These are phyloP conservation scores for Leptographium flavum DNA, from an alignment of 2,329 filamentous ascomycete genomes.

Conservation along the genomic window DNA sequence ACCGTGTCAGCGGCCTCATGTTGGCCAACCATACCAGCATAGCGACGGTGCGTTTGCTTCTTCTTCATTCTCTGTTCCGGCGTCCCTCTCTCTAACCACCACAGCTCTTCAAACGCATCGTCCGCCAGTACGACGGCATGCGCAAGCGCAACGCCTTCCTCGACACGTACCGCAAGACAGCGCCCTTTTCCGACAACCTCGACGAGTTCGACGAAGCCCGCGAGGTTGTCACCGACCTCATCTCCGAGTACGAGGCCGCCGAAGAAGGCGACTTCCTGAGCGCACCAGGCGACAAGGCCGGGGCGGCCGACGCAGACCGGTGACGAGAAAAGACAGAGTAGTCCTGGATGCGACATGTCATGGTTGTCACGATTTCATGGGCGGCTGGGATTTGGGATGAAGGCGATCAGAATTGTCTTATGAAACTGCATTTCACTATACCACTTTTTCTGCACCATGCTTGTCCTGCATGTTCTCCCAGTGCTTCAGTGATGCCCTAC, in stretches of 20 bases:
- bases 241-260: slow-evolving; percentile 90
- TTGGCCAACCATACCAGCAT: slow-evolving; percentile 96
- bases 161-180: slow-evolving; percentile 90
- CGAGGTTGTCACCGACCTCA: slow-evolving; percentile 80
- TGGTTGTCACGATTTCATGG: not conserved
- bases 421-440: not conserved
- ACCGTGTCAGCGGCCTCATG: slow-evolving; percentile 93
- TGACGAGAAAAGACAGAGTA: not conserved
- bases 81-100: not conserved
- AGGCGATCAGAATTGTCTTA: not conserved
- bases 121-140: slow-evolving; percentile 84
- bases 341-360: not conserved
- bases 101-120: slow-evolving; percentile 80
- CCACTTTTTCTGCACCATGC: no score
- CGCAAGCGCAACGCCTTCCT: slow-evolving; percentile 94
- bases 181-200: slow-evolving; percentile 80
- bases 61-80: not conserved
- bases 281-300: slow-evolving; percentile 39
- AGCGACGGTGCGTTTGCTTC: slow-evolving; percentile 46
- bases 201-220: slow-evolving; percentile 91
- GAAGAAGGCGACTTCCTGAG: slow-evolving; percentile 84
- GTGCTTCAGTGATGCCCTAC: no score
- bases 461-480: no score
- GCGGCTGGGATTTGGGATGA: not conserved
- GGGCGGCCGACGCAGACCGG: slow-evolving; percentile 37